Evolutionary conservation across 305 asterid genomes (phyloP).

Genomic region (Fraxinus ornus): DNA sequence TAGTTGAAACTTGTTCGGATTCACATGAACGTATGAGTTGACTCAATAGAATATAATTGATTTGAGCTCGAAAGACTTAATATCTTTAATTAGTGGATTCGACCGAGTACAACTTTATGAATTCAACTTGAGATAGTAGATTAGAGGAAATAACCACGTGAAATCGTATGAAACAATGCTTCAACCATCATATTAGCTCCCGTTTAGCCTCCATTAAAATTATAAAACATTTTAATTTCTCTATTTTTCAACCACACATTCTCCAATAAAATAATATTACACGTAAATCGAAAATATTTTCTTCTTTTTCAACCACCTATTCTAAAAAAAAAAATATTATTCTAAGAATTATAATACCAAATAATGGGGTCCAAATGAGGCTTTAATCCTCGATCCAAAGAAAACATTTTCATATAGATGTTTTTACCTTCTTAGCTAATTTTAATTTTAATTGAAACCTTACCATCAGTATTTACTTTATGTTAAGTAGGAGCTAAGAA

Average conservation of each 20-base stretch:
- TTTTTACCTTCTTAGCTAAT: neutral
- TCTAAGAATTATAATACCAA: no score
- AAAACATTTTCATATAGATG: neutral
- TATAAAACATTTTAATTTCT: no score
- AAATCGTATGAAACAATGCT: neutral
- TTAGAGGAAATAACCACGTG: neutral
- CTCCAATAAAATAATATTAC: no score
- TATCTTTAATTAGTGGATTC: neutral
- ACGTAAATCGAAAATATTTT: no score
- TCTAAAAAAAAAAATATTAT: no score
- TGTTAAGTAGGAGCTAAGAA: neutral
- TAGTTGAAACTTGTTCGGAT: neutral
- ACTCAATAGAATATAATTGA: no score
- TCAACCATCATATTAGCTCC: no score
- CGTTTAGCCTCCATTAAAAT: no score
- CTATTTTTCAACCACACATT: no score
- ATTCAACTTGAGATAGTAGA: neutral
- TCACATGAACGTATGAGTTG: neutral
- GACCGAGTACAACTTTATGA: neutral
- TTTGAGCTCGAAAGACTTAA: neutral
- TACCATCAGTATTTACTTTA: neutral
- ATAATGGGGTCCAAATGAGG: no score
- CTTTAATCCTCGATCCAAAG: neutral
- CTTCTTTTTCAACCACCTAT: no score
- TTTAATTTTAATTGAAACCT: neutral